Evolutionary conservation across 2,329 filamentous ascomycete species (phyloP), one percentile per base, ranked within the genome.

Genomic region (Claviceps monticola): DNA sequence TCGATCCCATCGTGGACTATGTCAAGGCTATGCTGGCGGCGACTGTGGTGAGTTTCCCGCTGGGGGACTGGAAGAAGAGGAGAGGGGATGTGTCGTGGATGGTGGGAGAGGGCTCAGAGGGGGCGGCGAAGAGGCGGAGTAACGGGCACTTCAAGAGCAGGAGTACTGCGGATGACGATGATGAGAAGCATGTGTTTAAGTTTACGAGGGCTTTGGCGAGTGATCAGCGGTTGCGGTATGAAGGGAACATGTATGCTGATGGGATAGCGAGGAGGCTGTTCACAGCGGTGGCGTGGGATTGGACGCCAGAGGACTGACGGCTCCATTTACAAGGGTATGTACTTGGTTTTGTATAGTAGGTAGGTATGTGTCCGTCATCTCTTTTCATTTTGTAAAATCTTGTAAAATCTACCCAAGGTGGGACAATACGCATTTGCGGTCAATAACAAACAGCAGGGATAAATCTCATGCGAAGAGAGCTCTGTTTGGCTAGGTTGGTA

Each of bases 1-100:
- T 88, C 3, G 68, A 85, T 41, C 82, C 84, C 7, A 73, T 86
- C 3, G 64, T 88, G 16, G 82, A 85, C 51, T 76, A 81, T 50
- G 67, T 89, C 34, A 74, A 79, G 53, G 64, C 70, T n/a, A 75
- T 80, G 68, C 64, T 82, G 4, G 71, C 73, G 0, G 66, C 74
- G 0, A 68, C 64, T 37, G 67, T 67, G 29, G 60, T 79, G 6
- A 66, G 70, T 2, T 61, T 81, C 9, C 58, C 68, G 14, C 63
- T 69, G n/a, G 59, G 59, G 6, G 66, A 69, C 17, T 80, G 78
- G 78, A 71, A 68, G 56, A 68, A 60, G 46, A 61, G 68, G 41
- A 65, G 69, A 8, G 57, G 57, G 1, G 64, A 63, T 0, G 62
- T 65, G 1, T 69, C 72, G 0, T 79, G 75, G 74, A 53, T 64